Evolutionary conservation across 345 rosid species (phyloP), one percentile per base, ranked within the genome.

Genomic region (Citrus medica): DNA sequence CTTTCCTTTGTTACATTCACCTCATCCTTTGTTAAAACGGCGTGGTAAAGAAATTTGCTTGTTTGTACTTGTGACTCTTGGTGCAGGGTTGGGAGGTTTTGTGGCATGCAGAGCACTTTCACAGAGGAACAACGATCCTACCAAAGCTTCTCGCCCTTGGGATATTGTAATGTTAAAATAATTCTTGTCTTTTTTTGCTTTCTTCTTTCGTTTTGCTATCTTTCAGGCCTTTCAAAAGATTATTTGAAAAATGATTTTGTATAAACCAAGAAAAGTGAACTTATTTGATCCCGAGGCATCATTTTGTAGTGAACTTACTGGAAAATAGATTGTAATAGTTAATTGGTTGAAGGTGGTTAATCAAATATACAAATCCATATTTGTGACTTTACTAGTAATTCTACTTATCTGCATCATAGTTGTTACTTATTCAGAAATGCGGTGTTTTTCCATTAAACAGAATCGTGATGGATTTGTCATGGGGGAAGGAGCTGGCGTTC

Each of bases 91-190:
- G 88, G 99, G 97, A 90, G 99, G 99, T 76, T 95, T 95, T 78
- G 91, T 92, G 71, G 98, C 98, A 73, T 91, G 94, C 85, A 83
- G 92, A 67, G 98, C 98, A 79, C 97, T 95, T 72, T 93, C 98
- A 7, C 90, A 93, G 83, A 89, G 95, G 89, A 95, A 95, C 48
- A 80, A 79, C 71, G 95, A 95, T 83, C 98, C 98, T 8, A 75
- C 97, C 79, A 93, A 83, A 90, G 98, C 98, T 84, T 95, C 98
- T 71, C 92, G 98, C 66, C 98, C 98, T 78, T 95, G 98, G 98
- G 98, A 95, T 88, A 85, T 67, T 67, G 98, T 94, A 89, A 81
- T 76, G 42, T 83, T 71, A 71, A 71, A 7, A 58, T 51, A 17
- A 35, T 37, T 30, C 77, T 38, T 38, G 10, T 73, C 30, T 58